Percentiles rank a stretch among this genome's conserved stretches.
phyloP scores from a whole-genome alignment of 352 stramenopile species.

The Phytophthora vignae region DNA sequence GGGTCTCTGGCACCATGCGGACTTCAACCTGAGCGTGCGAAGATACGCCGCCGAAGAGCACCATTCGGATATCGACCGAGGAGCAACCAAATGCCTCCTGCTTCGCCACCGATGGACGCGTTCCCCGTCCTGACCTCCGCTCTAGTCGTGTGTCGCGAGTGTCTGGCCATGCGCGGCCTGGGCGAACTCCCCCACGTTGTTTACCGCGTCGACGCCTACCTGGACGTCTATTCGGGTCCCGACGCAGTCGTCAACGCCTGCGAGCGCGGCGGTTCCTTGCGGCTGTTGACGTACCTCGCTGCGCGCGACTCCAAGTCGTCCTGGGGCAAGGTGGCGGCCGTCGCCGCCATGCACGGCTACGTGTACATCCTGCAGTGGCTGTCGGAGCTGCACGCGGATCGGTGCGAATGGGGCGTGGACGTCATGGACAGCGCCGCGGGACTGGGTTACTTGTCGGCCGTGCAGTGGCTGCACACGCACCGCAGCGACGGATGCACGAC shows the following conservation, averaged over 20 bases:
- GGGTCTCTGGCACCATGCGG: constrained; percentile 1
- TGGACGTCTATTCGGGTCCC: constrained; percentile 3
- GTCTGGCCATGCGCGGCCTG: background rate
- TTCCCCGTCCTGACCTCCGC: constrained; percentile 12
- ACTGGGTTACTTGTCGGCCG: constrained; percentile 1
- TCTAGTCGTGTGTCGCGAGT: constrained; percentile 16
- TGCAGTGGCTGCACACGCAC: constrained; percentile 8
- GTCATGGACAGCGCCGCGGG: constrained; percentile 8
- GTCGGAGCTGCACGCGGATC: constrained; percentile 9
- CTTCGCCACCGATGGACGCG: background rate
- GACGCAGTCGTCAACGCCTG: constrained; percentile 4
- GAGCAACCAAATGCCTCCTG: background rate
- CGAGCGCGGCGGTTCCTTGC: constrained; percentile 4
- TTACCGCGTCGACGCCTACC: constrained; percentile 7
- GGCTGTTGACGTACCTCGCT: constrained; percentile 12
- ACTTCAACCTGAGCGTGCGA: constrained; percentile 3
- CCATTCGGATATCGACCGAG: constrained; percentile 7
- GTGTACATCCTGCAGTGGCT: constrained; percentile 24
- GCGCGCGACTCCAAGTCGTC: constrained; percentile 9
- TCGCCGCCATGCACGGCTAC: constrained; percentile 15
- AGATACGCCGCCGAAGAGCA: constrained; percentile 7
- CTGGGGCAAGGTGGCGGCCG: constrained; percentile 9
- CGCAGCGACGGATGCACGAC: constrained; percentile 7
- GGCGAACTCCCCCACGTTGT: constrained; percentile 7
- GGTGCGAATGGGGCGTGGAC: constrained; percentile 17